Conservation (phyloP, 2,329 filamentous ascomycete genomes). For the Zasmidium citrigriseum region DNA sequence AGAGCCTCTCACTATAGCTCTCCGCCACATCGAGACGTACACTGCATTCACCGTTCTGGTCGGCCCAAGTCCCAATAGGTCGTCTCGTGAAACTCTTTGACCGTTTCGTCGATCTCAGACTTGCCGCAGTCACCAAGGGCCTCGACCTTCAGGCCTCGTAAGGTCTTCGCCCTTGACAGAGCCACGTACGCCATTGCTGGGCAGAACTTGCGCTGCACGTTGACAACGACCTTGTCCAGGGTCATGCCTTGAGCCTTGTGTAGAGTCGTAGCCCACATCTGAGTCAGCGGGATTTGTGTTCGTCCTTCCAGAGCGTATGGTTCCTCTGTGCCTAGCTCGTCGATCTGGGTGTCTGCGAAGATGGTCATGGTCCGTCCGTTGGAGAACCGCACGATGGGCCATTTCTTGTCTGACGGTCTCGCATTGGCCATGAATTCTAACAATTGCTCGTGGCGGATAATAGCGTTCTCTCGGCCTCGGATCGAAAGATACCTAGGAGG, state of each 20-base stretch:
- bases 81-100: background rate
- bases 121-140: background rate
- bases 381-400: conserved; percentile 55
- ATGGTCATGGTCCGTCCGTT: conserved; percentile 52
- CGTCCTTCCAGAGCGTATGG: conserved; percentile 54
- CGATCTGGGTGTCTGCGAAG: conserved; percentile 52
- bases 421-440: conserved; percentile 38
- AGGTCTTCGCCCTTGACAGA: conserved; percentile 55
- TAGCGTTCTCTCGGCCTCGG: conserved; percentile 41
- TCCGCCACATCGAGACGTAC: no score
- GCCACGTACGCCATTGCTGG: conserved; percentile 65
- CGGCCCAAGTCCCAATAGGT: background rate
- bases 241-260: conserved; percentile 67
- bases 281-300: conserved; percentile 61
- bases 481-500: background rate
- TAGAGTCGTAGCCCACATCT: conserved; percentile 64
- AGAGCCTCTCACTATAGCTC: no score
- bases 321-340: conserved; percentile 46
- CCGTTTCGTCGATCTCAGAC: background rate
- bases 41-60: background rate
- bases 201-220: conserved; percentile 55
- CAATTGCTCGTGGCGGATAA: conserved; percentile 41
- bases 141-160: conserved; percentile 45
- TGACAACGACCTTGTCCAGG: conserved; percentile 58
- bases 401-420: conserved; percentile 30